phyloP scores from a whole-genome alignment of 805 yeast genomes.

The Ogataea henricii region DNA sequence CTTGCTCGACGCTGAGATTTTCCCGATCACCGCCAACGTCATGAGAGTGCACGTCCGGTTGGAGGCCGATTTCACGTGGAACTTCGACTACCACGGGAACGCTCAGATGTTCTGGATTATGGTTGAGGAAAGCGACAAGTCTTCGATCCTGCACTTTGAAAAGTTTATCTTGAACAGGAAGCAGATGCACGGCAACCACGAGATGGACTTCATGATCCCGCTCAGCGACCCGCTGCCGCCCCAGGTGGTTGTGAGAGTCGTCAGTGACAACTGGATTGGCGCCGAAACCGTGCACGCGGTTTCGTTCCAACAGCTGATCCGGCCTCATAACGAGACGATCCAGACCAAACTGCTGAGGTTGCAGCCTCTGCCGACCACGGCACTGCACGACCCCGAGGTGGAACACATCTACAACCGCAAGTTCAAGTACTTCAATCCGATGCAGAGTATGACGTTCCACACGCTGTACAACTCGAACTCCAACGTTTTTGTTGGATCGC shows the following conservation, averaged over 20 bases:
- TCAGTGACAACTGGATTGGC: slow-evolving; percentile 90
- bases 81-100: slow-evolving; percentile 73
- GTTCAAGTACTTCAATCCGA: slow-evolving; percentile 91
- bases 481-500: slow-evolving; percentile 92
- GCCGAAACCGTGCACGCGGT: slow-evolving; percentile 74
- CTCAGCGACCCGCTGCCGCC: slow-evolving; percentile 86
- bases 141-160: slow-evolving; percentile 78
- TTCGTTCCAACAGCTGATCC: slow-evolving; percentile 85
- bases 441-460: slow-evolving; percentile 97
- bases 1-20: slow-evolving; percentile 74
- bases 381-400: slow-evolving; percentile 65
- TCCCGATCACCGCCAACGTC: slow-evolving; percentile 86
- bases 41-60: slow-evolving; percentile 75
- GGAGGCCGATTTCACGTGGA: slow-evolving; percentile 86
- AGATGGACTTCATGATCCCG: slow-evolving; percentile 91
- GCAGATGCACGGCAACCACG: slow-evolving; percentile 58
- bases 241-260: slow-evolving; percentile 75
- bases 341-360: slow-evolving; percentile 77
- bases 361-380: slow-evolving; percentile 84
- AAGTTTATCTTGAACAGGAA: slow-evolving; percentile 67
- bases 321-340: slow-evolving; percentile 85
- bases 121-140: slow-evolving; percentile 81
- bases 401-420: slow-evolving; percentile 67
- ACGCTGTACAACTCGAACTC: slow-evolving; percentile 77
- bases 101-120: slow-evolving; percentile 90